Conservation (phyloP, 805 yeast species). For the Candida maris region DNA sequence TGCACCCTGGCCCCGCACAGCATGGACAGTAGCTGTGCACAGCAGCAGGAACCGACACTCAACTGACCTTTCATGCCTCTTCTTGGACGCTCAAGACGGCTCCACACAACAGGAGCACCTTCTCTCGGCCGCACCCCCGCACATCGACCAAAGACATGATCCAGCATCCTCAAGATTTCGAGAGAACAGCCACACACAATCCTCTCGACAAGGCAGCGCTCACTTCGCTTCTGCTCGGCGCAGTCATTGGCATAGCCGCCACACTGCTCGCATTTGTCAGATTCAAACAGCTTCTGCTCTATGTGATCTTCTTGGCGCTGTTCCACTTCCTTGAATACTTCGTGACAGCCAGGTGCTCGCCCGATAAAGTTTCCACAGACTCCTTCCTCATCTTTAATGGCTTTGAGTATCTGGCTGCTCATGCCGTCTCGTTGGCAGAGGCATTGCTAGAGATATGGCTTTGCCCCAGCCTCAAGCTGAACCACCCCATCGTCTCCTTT, state of each 20-base stretch:
- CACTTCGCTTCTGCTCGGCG: constrained; percentile 45
- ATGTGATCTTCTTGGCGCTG: constrained; percentile 47
- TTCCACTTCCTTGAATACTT: constrained; percentile 85
- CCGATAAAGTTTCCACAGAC: constrained; percentile 60
- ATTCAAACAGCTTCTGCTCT: constrained; percentile 37
- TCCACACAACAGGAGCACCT: too few species aligned
- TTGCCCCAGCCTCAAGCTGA: constrained; percentile 36
- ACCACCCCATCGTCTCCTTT: constrained; percentile 12
- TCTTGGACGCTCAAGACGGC: too few species aligned
- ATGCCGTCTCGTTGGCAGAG: constrained; percentile 51
- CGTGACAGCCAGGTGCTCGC: constrained; percentile 73
- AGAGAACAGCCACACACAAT: neutral
- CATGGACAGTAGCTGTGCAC: too few species aligned
- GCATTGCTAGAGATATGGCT: constrained; percentile 38
- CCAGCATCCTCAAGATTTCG: too few species aligned
- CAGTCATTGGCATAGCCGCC: constrained; percentile 37
- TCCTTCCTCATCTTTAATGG: constrained; percentile 71
- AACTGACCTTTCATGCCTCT: too few species aligned
- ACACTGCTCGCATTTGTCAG: constrained; percentile 26
- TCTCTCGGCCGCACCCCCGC: too few species aligned
- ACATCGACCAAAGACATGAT: too few species aligned
- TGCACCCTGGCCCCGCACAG: too few species aligned
- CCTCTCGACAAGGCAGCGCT: constrained; percentile 40
- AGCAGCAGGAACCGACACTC: too few species aligned
- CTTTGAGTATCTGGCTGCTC: constrained; percentile 53